Conservation (phyloP, 352 stramenopile species). For the Pythium insidiosum region DNA sequence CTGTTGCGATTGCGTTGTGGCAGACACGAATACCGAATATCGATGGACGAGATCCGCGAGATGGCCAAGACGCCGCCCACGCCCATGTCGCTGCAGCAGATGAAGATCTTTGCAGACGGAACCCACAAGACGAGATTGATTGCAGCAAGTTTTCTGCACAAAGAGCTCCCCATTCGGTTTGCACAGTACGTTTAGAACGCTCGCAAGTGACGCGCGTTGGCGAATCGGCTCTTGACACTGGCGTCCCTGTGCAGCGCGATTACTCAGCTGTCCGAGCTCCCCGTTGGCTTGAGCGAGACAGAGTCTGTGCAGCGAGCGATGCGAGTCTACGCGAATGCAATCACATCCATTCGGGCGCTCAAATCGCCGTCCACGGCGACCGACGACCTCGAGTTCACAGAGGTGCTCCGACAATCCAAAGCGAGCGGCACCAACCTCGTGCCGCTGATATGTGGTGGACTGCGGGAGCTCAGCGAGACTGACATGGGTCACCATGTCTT, state of each 20-base stretch:
- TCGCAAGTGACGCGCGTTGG: background rate
- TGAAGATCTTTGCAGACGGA: slow-evolving; percentile 67
- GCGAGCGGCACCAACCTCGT: slow-evolving; percentile 57
- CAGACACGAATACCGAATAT: slow-evolving; percentile 19
- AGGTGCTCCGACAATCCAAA: slow-evolving; percentile 45
- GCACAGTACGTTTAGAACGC: slow-evolving; percentile 25
- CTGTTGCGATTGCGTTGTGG: too few species aligned
- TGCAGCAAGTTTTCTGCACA: slow-evolving; percentile 63
- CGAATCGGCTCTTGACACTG: background rate
- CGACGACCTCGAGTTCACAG: slow-evolving; percentile 60
- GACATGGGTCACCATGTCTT: slow-evolving; percentile 55
- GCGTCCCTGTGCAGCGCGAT: slow-evolving; percentile 27
- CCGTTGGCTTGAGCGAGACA: slow-evolving; percentile 54
- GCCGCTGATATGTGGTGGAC: slow-evolving; percentile 66
- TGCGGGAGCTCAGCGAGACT: slow-evolving; percentile 58
- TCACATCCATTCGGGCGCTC: slow-evolving; percentile 34
- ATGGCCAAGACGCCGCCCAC: slow-evolving; percentile 45
- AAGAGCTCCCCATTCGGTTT: slow-evolving; percentile 73
- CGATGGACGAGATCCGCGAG: slow-evolving; percentile 56
- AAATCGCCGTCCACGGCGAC: slow-evolving; percentile 27
- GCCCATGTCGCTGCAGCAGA: slow-evolving; percentile 72
- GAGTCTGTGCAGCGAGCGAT: slow-evolving; percentile 52
- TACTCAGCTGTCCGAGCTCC: slow-evolving; percentile 66
- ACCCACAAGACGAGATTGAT: slow-evolving; percentile 52
- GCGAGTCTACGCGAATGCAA: slow-evolving; percentile 47